A percentile compares a stretch with the other conserved stretches of the same genome.
phyloP scores from a whole-genome alignment of 139 green algal species.

The Micractinium sp. region DNA sequence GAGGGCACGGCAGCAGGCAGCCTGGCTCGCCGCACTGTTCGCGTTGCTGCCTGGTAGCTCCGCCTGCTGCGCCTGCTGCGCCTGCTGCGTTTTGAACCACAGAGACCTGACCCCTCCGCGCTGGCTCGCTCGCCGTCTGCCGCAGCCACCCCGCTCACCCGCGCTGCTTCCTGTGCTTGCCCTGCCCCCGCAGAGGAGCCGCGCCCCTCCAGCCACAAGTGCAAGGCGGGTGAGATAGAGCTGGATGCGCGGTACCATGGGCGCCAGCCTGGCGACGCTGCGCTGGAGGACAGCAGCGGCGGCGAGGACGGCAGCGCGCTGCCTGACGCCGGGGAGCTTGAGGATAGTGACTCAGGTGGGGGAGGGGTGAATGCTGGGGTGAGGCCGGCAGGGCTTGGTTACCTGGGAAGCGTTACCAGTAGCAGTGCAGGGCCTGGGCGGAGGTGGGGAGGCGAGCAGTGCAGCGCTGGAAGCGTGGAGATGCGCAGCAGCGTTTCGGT shows the following conservation, averaged over 20 bases:
- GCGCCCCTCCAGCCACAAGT: background rate
- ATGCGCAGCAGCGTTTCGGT: no score
- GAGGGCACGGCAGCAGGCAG: no score
- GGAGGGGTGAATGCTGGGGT: background rate
- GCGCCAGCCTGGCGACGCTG: constrained; percentile 7
- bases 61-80: background rate
- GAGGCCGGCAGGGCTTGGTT: background rate
- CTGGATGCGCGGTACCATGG: constrained; percentile 4
- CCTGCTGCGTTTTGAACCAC: no score
- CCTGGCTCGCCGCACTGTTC: background rate
- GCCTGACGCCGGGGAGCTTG: constrained; percentile 2
- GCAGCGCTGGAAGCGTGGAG: no score
- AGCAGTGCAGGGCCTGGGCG: no score
- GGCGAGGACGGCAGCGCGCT: background rate
- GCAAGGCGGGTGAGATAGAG: constrained; percentile 12
- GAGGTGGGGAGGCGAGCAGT: no score
- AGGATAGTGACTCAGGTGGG: constrained; percentile 28
- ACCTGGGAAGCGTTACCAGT: no score
- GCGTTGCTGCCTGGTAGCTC: background rate
- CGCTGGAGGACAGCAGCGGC: constrained; percentile 8
- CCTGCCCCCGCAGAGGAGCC: constrained; percentile 23
- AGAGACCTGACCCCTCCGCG: no score
- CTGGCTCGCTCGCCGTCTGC: background rate
- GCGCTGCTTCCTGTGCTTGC: background rate
- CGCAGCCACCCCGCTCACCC: background rate